Evolutionary conservation across 2,329 filamentous ascomycete species (phyloP), one percentile per base, ranked within the genome.

Genomic region (Zasmidium angulare): DNA sequence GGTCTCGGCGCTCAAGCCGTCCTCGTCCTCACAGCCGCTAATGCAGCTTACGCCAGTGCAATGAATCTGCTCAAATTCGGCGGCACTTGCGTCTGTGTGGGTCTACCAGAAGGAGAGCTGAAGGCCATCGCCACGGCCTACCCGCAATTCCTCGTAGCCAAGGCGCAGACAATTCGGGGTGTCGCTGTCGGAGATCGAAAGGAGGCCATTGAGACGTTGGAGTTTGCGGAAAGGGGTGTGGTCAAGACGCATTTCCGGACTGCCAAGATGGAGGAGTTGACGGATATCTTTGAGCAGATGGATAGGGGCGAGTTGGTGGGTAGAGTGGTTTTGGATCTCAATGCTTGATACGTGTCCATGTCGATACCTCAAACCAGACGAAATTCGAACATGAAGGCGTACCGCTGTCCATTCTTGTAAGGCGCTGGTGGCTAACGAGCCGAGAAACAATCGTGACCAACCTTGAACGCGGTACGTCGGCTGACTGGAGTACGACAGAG

Each of bases 1-100:
- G 84, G 84, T 0, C 72, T 85, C 6, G 86, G 86, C 24, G 86
- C 84, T 0, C 81, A 85, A 60, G 83, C 84, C 1, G 86, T 85
- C 1, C 72, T 89, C 19, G 83, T 88, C 0, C 71, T 80, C 29
- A 81, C 79, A 0, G 78, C 78, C 1, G 76, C 77, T 40, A 81
- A 82, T 62, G 75, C 63, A 6, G 79, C 79, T 7, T 82, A 82
- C 62, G 78, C 71, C 1, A 67, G 64, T 19, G 72, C 71, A 1
- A 67, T 78, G 59, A 71, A 74, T 3, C 61, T 81, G 51, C 70
- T 81, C 20, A 71, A 77, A 3, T 79, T 80, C 53, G 77, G 77
- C 23, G 79, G 79, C 2, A 72, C 75, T 0, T 68, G 80, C 0
- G 79, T 80, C 0, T 77, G 75, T 47, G 78, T 82, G 9, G 79